phyloP scores from a whole-genome alignment of 2,329 filamentous ascomycete species.

The Teratosphaeriaceae sp. region DNA sequence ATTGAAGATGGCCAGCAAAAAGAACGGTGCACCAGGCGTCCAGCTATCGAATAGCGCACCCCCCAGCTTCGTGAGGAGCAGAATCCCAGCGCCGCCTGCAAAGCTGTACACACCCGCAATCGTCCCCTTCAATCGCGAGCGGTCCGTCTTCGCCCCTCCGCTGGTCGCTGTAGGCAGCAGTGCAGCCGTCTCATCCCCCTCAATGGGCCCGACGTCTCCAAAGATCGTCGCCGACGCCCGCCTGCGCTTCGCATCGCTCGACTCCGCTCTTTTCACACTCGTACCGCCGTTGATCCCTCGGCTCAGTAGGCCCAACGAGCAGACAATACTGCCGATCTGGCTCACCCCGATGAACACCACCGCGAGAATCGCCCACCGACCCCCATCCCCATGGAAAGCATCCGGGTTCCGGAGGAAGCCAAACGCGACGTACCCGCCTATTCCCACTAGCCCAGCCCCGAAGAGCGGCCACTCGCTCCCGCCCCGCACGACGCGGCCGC shows the following conservation, averaged over 20 bases:
- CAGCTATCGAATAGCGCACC: constrained; percentile 76
- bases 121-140: constrained; percentile 69
- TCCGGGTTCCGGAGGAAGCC: constrained; percentile 73
- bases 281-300: constrained; percentile 55
- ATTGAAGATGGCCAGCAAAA: constrained; percentile 90
- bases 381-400: constrained; percentile 57
- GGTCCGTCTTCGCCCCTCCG: too few species aligned
- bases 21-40: constrained; percentile 76
- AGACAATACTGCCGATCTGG: constrained; percentile 95
- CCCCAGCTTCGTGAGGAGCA: constrained; percentile 85
- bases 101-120: constrained; percentile 93
- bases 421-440: constrained; percentile 71
- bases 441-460: constrained; percentile 63
- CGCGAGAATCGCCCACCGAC: constrained; percentile 51
- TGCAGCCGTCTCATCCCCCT: constrained; percentile 20
- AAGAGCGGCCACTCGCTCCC: constrained; percentile 63
- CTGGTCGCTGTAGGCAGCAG: constrained; percentile 16
- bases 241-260: constrained; percentile 8
- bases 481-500: constrained; percentile 54
- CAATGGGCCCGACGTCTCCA: constrained; percentile 8
- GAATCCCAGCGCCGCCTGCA: constrained; percentile 80
- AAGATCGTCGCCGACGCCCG: constrained; percentile 9
- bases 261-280: constrained; percentile 13
- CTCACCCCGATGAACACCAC: constrained; percentile 80
- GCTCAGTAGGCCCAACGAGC: constrained; percentile 82